Base-by-base conservation (phyloP, 345 rosid genomes). In the Aethionema arabicum region DNA sequence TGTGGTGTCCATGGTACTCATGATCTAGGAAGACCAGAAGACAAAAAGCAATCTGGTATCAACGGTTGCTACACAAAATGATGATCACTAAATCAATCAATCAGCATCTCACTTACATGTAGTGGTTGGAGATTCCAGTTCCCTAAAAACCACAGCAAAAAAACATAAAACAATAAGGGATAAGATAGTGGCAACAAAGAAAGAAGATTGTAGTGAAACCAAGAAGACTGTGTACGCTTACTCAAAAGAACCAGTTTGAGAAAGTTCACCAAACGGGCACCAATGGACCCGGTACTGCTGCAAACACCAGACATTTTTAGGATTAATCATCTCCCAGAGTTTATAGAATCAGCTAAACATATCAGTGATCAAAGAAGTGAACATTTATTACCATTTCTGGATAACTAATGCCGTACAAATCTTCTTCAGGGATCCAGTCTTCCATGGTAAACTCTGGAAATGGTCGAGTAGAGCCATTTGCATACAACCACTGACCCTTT, bases 401-500 rank as follows among this genome's bases (percentile, higher is more conserved):
- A 75, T 73, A 79, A 56, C 45, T 75, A 21, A 73, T 67, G 63
- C 66, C 83, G 60, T 78, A 79, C 55, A 76, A 69, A 58, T 84
- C 88, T 16, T 82, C 88, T 5, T 80, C 87, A 4, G 77, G 84
- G 66, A 76, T 59, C 90, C 80, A 79, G 43, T 79, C 85, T 58
- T 87, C 90, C 76, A 79, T 71, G 78, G 63, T 66, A 49, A 77
- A 69, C 70, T 86, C 95, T 7, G 81, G 87, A 44, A 63, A 48
- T 3, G 78, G 61, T 9, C 81, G 77, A 59, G 78, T 0, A 31
- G 86, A 82, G 3, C 83, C 95, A 69, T 74, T 84, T 4, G 88
- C 85, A 73, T 50, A 84, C 50, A 82, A 62, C 95, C 95, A 87
- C 50, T 78, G 88, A 67, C 95, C 95, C 55, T 81, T 87, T 65